Evolutionary conservation across 2,329 filamentous ascomycete genomes (phyloP), one percentile per base, ranked within the genome.

Genomic region (Sphaerostilbella broomeana): DNA sequence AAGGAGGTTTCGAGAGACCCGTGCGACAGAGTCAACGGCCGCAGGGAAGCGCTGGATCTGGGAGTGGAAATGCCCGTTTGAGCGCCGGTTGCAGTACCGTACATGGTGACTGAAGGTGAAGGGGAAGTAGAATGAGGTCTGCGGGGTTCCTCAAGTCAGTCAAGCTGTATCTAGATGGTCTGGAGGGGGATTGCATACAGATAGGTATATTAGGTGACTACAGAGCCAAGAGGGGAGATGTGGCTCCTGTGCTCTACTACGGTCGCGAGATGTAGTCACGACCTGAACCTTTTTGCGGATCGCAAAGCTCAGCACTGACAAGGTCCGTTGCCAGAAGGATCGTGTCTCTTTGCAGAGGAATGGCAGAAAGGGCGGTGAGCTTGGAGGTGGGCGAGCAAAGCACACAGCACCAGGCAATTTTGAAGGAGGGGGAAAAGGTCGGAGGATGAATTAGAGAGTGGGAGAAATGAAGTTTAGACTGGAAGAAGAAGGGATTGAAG

Each of bases 21-120:
- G 67, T 98, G 92, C 51, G 81, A 77, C 58, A 98, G 77, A 56
- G 85, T 87, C 59, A 98, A 79, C 48, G 92, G 90, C 52, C 92
- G 86, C 51, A 95, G 80, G 49, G 90, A 95, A 51, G 88, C 82
- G 54, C 86, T 92, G 42, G 90, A 95, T 68, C 92, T 84, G 55
- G 92, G 92, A 54, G 92, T 98, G 52, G 89, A 94, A 60, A 95
- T 88, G 68, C 92, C 92, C 70, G 92, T 98, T 68, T 95, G 89
- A 47, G 86, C 81, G 68, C 84, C 86, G 44, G 81, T 86, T 55
- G 71, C 75, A 58, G 84, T 80, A 67, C 86, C 86, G 77, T 92
- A 94, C 88, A 95, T 94, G 64, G 57, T 78, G 66, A 57, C 51
- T 52, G 54, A 21, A 18, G 52, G 50, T 51, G 63, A 43, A 17